phyloP scores from a whole-genome alignment of 2,329 filamentous ascomycete species.

The Xylariaceae sp. region DNA sequence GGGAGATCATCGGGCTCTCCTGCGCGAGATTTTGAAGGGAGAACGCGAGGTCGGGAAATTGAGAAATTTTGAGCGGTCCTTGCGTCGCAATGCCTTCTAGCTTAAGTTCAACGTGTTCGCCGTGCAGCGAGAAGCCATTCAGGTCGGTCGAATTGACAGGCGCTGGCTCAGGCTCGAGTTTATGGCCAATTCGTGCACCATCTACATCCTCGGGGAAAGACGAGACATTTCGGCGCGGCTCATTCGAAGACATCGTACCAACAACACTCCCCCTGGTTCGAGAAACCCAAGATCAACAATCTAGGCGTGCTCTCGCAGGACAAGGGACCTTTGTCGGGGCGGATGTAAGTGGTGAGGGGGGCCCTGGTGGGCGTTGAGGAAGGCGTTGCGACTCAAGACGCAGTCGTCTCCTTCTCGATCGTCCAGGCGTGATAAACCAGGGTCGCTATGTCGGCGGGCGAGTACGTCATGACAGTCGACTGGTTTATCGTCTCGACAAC shows the following conservation, averaged over 20 bases:
- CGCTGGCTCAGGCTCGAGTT: slow-evolving; percentile 30
- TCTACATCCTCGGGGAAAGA: slow-evolving; percentile 35
- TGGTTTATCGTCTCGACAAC: slow-evolving; percentile 10
- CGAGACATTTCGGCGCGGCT: slow-evolving; percentile 32
- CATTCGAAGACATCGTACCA: slow-evolving; percentile 39
- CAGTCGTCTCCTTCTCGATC: slow-evolving; percentile 24
- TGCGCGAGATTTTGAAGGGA: slow-evolving; percentile 42
- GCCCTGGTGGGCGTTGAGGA: slow-evolving; percentile 1
- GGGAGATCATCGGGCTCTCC: slow-evolving; percentile 38
- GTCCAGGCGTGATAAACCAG: slow-evolving; percentile 29
- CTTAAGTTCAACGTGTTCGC: slow-evolving; percentile 31
- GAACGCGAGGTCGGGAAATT: slow-evolving; percentile 52
- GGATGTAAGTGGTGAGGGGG: neutral
- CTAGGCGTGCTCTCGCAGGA: slow-evolving; percentile 8
- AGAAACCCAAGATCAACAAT: slow-evolving; percentile 3
- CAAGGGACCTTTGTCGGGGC: slow-evolving; percentile 5
- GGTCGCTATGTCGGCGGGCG: slow-evolving; percentile 23
- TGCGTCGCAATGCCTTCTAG: slow-evolving; percentile 29
- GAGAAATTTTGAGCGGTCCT: slow-evolving; percentile 41
- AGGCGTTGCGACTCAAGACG: slow-evolving; percentile 27
- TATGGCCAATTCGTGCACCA: slow-evolving; percentile 31
- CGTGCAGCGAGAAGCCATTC: slow-evolving; percentile 36
- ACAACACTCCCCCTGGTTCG: slow-evolving; percentile 16
- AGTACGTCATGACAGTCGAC: slow-evolving; percentile 29
- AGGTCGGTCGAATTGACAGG: slow-evolving; percentile 33